Evolutionary conservation across 2,329 filamentous ascomycete species (phyloP), one percentile per base, ranked within the genome.

Genomic region (Ploettnerulaceae sp.): DNA sequence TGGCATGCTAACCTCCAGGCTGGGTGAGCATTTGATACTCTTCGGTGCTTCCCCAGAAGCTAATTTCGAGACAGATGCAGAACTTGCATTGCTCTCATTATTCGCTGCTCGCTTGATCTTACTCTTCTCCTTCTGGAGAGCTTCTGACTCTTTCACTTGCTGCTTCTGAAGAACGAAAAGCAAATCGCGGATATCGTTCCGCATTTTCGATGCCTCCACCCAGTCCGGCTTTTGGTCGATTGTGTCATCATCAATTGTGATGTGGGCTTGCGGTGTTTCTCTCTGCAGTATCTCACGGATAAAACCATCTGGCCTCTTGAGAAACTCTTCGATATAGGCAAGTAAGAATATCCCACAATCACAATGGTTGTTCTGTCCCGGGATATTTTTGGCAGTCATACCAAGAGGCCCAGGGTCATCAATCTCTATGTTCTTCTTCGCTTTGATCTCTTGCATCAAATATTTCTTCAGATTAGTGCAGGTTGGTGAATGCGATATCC

Each of bases 291-390:
- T 69, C 50, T 77, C 82, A 15, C 69, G 68, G 12, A 86, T 72
- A 55, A 94, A 93, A 0, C 62, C 65, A 52, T 87, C 79, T 0
- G 91, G 91, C 49, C 88, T 69, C 42, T 79, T 73, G 12, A 94
- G 74, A 53, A 98, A 95, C 53, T 86, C 81, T 54, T 89, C 78
- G 43, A 95, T 73, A 60, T 97, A 98, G 2, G 83, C 85, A 3
- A 96, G 70, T 3, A 97, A 70, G 57, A 86, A 98, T 0, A 96
- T 70, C 7, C 93, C 93, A 60, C 93, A 98, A 63, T 98, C 93
- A 51, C 79, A 90, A 57, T 76, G 86, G 61, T 98, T 97, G 38
- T 79, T 69, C 64, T 98, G 93, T 51, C 77, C 69, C 0, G 93
- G 91, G 11, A 96, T 83, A 6, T 76, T 73, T 49, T 78, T 84